Conservation (phyloP, 176 grass and related monocot genomes). For the Paspalum notatum region DNA sequence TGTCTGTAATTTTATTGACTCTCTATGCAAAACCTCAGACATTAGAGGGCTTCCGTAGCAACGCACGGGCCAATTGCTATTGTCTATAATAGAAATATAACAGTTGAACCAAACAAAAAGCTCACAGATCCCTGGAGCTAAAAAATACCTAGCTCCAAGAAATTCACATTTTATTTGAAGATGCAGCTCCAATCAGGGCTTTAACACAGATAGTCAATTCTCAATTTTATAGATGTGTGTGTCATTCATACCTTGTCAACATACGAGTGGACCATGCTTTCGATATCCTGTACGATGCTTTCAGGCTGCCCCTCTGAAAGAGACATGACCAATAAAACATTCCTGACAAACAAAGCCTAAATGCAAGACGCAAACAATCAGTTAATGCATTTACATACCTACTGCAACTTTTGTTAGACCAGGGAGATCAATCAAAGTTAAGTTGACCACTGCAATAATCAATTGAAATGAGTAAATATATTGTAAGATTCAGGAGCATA, state of each 20-base stretch:
- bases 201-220: neutral
- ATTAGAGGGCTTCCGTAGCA: too few species aligned
- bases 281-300: conserved; percentile 85
- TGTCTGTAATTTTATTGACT: too few species aligned
- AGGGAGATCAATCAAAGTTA: conserved; percentile 92
- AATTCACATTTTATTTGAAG: too few species aligned
- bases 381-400: conserved; percentile 46
- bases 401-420: conserved; percentile 91
- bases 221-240: neutral
- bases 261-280: conserved; percentile 80
- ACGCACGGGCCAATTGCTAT: too few species aligned
- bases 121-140: too few species aligned
- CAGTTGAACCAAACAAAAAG: too few species aligned
- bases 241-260: conserved; percentile 77
- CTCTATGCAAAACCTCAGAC: too few species aligned
- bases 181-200: too few species aligned
- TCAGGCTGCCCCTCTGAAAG: conserved; percentile 89
- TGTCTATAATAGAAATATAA: too few species aligned
- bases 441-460: conserved; percentile 79
- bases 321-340: conserved; percentile 35
- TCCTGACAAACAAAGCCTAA: neutral
- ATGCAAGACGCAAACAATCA: conserved; percentile 15
- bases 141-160: too few species aligned
- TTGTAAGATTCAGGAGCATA: conserved; percentile 2
- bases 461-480: conserved; percentile 36